These are phyloP conservation scores for Boletus fagicola DNA, from an alignment of 768 basidiomycete species.

Conservation along the genomic window DNA sequence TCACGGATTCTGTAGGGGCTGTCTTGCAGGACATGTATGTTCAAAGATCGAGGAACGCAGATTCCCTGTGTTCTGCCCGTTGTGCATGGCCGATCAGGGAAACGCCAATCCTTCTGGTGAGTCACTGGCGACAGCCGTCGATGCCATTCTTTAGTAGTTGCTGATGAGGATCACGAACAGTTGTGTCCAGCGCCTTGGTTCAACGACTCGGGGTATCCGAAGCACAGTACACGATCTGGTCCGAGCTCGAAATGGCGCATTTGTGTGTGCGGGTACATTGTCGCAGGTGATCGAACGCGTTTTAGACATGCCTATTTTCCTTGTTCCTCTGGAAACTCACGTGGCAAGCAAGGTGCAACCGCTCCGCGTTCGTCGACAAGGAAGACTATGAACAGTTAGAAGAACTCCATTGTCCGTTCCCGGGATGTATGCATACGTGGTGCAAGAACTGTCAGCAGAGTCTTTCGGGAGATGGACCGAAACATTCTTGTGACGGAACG, in stretches of 20 bases:
- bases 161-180: conserved; percentile 28
- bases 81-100: conserved; percentile 42
- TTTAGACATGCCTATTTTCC: background rate
- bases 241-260: conserved; percentile 45
- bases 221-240: conserved; percentile 39
- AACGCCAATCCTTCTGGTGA: conserved; percentile 34
- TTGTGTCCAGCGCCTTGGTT: conserved; percentile 36
- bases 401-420: conserved; percentile 49
- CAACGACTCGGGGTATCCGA: conserved; percentile 43
- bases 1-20: conserved; percentile 55
- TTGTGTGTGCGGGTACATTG: conserved; percentile 47
- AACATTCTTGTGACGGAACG: conserved; percentile 57
- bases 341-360: conserved; percentile 44
- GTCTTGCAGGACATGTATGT: conserved; percentile 43
- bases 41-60: conserved; percentile 49
- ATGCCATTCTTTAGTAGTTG: background rate
- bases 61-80: conserved; percentile 61
- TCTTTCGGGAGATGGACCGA: conserved; percentile 30
- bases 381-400: conserved; percentile 41
- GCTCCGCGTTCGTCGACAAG: conserved; percentile 49
- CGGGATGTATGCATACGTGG: conserved; percentile 51
- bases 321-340: background rate
- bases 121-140: conserved; percentile 3
- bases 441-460: conserved; percentile 56
- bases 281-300: conserved; percentile 38